Evolutionary conservation across 2,329 filamentous ascomycete genomes (phyloP).

Genomic region (Colletotrichum simmondsii): DNA sequence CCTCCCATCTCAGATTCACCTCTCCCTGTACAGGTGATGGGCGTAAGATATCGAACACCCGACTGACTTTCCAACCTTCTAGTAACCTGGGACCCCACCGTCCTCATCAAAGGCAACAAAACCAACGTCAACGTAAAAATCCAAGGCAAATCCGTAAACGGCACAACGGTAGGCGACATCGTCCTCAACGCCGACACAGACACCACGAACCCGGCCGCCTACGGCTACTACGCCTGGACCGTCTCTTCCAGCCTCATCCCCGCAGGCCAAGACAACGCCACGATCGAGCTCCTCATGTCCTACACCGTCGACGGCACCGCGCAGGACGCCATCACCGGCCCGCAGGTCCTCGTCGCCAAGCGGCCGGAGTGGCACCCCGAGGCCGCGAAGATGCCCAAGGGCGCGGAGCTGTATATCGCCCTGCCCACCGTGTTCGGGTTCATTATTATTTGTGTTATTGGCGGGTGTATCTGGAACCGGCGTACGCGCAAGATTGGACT

Average conservation of each 20-base stretch:
- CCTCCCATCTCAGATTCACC: not conserved
- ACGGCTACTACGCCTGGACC: conserved; percentile 45
- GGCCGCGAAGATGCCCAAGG: conserved; percentile 44
- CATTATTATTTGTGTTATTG: conserved; percentile 59
- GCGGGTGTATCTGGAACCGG: conserved; percentile 66
- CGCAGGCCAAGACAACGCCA: conserved; percentile 41
- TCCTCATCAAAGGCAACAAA: conserved; percentile 56
- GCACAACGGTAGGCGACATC: conserved; percentile 41
- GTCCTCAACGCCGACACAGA: conserved; percentile 31
- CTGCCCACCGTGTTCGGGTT: conserved; percentile 62
- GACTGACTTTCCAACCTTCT: not conserved
- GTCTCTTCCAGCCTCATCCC: conserved; percentile 41
- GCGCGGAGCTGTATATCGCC: conserved; percentile 61
- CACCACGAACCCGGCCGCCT: conserved; percentile 31
- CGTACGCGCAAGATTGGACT: conserved; percentile 60
- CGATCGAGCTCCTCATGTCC: conserved; percentile 40
- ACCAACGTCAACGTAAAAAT: conserved; percentile 44
- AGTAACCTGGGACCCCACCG: conserved; percentile 69
- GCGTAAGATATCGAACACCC: not conserved
- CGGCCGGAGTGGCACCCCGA: conserved; percentile 45
- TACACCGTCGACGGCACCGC: conserved; percentile 48
- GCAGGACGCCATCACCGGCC: conserved; percentile 49
- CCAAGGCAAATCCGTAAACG: conserved; percentile 53
- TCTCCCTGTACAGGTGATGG: not conserved
- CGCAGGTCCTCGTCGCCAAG: conserved; percentile 53